Conservation (phyloP, 202 grass and related monocot species). For the Setaria italica region DNA sequence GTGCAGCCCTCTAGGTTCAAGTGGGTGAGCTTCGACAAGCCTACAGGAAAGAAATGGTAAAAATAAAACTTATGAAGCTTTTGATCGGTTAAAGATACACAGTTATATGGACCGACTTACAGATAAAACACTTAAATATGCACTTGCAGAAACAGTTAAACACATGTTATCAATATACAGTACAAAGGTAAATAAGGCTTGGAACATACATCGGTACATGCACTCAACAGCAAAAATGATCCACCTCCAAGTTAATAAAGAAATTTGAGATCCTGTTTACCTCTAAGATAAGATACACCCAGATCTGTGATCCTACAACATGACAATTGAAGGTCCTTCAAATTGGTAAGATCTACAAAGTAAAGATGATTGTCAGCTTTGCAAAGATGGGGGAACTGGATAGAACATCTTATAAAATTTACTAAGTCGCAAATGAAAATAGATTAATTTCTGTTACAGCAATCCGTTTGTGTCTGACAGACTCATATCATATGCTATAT, state of each 20-base stretch:
- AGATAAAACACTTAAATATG: slow-evolving; percentile 3
- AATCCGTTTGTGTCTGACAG: not conserved
- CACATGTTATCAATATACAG: not conserved
- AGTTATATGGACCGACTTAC: not conserved
- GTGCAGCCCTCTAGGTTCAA: slow-evolving; percentile 84
- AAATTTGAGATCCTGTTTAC: slow-evolving; percentile 48
- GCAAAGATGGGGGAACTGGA: not conserved
- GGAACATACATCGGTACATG: not conserved
- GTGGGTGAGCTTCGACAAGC: slow-evolving; percentile 67
- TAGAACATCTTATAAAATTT: not conserved
- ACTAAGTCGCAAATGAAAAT: slow-evolving; percentile 10
- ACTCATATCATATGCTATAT: not conserved
- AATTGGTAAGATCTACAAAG: slow-evolving; percentile 77
- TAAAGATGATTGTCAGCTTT: slow-evolving; percentile 19
- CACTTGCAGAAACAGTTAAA: not conserved
- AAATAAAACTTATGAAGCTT: slow-evolving; percentile 30
- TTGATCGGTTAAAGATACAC: not conserved
- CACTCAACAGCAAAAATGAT: slow-evolving; percentile 7
- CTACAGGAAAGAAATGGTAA: slow-evolving; percentile 49
- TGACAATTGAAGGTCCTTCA: slow-evolving; percentile 83
- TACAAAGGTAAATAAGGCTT: slow-evolving; percentile 7
- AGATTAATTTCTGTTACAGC: slow-evolving; percentile 9
- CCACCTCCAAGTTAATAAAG: not conserved
- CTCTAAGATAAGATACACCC: slow-evolving; percentile 82
- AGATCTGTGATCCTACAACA: slow-evolving; percentile 84